phyloP scores from a whole-genome alignment of 164 flowering plant species.

The Magnolia kwangsiensis region DNA sequence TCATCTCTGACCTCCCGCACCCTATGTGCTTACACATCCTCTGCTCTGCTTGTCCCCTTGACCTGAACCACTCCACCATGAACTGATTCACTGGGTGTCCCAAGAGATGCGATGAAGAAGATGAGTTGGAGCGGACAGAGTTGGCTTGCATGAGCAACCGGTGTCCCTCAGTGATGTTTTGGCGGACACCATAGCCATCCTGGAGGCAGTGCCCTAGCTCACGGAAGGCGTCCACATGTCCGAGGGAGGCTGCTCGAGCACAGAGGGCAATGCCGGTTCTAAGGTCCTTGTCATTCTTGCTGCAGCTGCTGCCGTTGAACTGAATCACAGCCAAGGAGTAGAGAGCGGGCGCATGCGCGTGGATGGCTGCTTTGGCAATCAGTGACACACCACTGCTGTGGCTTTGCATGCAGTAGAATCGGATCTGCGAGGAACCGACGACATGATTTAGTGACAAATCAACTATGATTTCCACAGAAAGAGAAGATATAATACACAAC shows the following conservation, averaged over 20 bases:
- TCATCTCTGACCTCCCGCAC: constrained; percentile 85
- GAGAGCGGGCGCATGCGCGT: constrained; percentile 60
- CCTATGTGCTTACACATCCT: constrained; percentile 74
- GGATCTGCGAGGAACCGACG: constrained; percentile 2
- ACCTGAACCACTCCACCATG: constrained; percentile 67
- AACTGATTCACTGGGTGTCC: constrained; percentile 70
- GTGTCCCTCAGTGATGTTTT: constrained; percentile 55
- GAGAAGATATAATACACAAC: too few species aligned
- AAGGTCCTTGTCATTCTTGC: constrained; percentile 62
- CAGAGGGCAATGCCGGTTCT: constrained; percentile 75
- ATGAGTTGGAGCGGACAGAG: constrained; percentile 52
- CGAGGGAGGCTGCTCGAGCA: constrained; percentile 66
- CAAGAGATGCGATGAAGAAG: constrained; percentile 9
- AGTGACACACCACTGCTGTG: constrained; percentile 68
- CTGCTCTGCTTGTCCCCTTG: constrained; percentile 36
- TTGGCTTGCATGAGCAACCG: constrained; percentile 62
- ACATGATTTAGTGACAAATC: too few species aligned
- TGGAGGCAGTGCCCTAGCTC: constrained; percentile 85
- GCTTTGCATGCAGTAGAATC: constrained; percentile 64
- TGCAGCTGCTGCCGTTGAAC: constrained; percentile 83
- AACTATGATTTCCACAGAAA: too few species aligned
- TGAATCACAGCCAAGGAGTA: constrained; percentile 83
- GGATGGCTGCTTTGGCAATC: constrained; percentile 75
- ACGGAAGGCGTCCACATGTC: constrained; percentile 74
- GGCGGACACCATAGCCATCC: constrained; percentile 74